Evolutionary conservation across 495 filamentous ascomycete species (phyloP).

Genomic region (Penicillium longicatenatum): DNA sequence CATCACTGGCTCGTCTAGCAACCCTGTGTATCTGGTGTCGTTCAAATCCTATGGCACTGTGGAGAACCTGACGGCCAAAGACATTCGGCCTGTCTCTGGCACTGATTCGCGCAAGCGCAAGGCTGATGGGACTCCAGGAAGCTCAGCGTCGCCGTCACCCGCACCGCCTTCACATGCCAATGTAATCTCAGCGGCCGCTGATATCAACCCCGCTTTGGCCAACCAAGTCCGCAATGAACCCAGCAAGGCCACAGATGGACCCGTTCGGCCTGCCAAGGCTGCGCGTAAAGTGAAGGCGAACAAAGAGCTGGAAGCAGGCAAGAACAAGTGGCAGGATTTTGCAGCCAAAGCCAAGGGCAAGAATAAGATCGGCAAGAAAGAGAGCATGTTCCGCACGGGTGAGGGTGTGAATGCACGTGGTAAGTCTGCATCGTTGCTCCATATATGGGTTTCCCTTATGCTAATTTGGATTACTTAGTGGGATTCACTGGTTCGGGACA

Average conservation of each 20-base stretch:
- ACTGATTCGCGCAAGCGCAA: conserved; percentile 81
- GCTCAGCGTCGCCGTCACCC: conserved; percentile 48
- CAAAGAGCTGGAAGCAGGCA: conserved; percentile 84
- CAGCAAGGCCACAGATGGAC: conserved; percentile 67
- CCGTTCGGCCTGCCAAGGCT: conserved; percentile 62
- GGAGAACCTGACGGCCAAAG: conserved; percentile 80
- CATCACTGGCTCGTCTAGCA: conserved; percentile 84
- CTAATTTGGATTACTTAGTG: conserved; percentile 52
- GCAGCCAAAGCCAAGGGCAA: conserved; percentile 77
- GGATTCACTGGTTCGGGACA: conserved; percentile 95
- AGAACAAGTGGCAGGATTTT: conserved; percentile 95
- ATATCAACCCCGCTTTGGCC: conserved; percentile 78
- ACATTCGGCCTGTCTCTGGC: conserved; percentile 74
- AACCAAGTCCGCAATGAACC: conserved; percentile 68
- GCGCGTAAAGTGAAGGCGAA: conserved; percentile 86
- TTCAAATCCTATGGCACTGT: conserved; percentile 86
- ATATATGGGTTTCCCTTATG: neutral
- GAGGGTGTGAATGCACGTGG: conserved; percentile 85
- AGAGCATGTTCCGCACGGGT: conserved; percentile 95
- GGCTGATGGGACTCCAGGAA: conserved; percentile 74
- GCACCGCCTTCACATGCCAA: conserved; percentile 47
- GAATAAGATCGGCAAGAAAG: conserved; percentile 82
- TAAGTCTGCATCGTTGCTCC: conserved; percentile 38
- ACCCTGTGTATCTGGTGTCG: conserved; percentile 88
- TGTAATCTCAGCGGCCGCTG: conserved; percentile 86